These are phyloP conservation scores for Suillus placidus DNA, from an alignment of 768 basidiomycete genomes.

Conservation along the genomic window DNA sequence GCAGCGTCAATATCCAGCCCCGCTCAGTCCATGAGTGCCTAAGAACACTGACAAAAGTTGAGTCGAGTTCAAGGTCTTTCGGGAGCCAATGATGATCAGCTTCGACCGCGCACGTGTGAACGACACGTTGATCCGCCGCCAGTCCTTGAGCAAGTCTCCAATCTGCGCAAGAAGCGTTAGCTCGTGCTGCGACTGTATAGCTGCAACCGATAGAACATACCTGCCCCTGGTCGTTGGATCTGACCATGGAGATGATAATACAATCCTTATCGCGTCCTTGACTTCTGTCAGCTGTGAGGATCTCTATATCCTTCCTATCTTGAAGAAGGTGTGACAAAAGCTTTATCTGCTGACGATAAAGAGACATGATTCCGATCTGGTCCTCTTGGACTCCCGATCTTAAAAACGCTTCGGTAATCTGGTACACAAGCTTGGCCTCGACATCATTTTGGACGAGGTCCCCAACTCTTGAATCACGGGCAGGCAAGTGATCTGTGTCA, in stretches of 20 bases:
- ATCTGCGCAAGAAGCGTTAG: slow-evolving; percentile 48
- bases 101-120: slow-evolving; percentile 93
- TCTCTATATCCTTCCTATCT: slow-evolving; percentile 64
- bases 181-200: too few species aligned
- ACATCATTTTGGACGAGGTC: slow-evolving; percentile 88
- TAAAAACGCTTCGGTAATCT: slow-evolving; percentile 70
- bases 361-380: slow-evolving; percentile 86
- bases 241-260: slow-evolving; percentile 89
- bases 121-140: slow-evolving; percentile 95
- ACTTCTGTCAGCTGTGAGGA: slow-evolving; percentile 90
- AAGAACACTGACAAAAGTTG: slow-evolving; percentile 77
- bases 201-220: slow-evolving; percentile 46
- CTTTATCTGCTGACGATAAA: slow-evolving; percentile 97
- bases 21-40: slow-evolving; percentile 65
- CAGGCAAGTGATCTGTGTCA: slow-evolving; percentile 87
- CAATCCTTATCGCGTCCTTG: slow-evolving; percentile 97
- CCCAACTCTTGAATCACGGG: slow-evolving; percentile 77
- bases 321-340: slow-evolving; percentile 69
- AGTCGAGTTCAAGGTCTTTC: slow-evolving; percentile 66
- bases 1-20: slow-evolving; percentile 72
- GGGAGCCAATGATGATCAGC: slow-evolving; percentile 88
- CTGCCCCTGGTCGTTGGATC: slow-evolving; percentile 77
- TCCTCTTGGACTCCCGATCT: slow-evolving; percentile 62
- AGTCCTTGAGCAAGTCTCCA: slow-evolving; percentile 92
- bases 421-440: slow-evolving; percentile 71